Percentiles rank a stretch among this genome's conserved stretches.
Conservation (phyloP, 768 basidiomycete genomes). For the Tylopilus vinaceipallidus region DNA sequence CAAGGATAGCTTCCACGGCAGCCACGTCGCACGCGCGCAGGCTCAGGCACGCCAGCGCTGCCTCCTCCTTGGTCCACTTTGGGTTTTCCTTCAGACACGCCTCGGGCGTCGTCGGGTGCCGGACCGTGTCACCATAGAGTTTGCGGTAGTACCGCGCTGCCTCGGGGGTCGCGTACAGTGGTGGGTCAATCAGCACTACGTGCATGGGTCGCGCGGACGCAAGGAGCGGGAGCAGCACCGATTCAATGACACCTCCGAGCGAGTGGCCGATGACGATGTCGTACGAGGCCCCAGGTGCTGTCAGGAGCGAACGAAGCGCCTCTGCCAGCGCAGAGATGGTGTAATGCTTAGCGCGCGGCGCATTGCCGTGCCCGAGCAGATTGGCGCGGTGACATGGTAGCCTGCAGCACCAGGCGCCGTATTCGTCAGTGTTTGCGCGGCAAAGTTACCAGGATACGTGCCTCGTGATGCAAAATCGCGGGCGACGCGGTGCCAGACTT, state of each 20-base stretch:
- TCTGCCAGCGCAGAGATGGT: slow-evolving; percentile 12
- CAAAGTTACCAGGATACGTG: too few species aligned
- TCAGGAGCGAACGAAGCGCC: slow-evolving; percentile 13
- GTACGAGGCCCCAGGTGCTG: background rate
- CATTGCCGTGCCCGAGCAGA: slow-evolving; percentile 21
- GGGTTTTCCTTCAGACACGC: too few species aligned
- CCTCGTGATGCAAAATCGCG: too few species aligned
- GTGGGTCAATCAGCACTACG: slow-evolving; percentile 22
- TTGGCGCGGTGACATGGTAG: slow-evolving; percentile 27
- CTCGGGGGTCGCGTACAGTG: slow-evolving; percentile 3
- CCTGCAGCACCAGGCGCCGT: too few species aligned
- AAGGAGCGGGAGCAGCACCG: slow-evolving; percentile 14
- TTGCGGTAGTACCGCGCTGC: background rate
- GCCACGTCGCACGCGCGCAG: slow-evolving; percentile 5
- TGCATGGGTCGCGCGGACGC: slow-evolving; percentile 4
- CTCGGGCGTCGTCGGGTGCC: too few species aligned
- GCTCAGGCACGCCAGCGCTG: background rate
- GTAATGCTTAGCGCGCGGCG: slow-evolving; percentile 10
- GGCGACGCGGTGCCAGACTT: too few species aligned
- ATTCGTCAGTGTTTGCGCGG: too few species aligned
- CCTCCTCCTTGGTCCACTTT: slow-evolving; percentile 4
- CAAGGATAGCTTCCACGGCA: slow-evolving; percentile 7
- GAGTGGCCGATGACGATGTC: slow-evolving; percentile 24
- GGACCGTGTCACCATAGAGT: accelerated
- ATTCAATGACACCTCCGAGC: slow-evolving; percentile 16